phyloP scores from a whole-genome alignment of 2,329 filamentous ascomycete genomes.

The Neoscytalidium dimidiatum region DNA sequence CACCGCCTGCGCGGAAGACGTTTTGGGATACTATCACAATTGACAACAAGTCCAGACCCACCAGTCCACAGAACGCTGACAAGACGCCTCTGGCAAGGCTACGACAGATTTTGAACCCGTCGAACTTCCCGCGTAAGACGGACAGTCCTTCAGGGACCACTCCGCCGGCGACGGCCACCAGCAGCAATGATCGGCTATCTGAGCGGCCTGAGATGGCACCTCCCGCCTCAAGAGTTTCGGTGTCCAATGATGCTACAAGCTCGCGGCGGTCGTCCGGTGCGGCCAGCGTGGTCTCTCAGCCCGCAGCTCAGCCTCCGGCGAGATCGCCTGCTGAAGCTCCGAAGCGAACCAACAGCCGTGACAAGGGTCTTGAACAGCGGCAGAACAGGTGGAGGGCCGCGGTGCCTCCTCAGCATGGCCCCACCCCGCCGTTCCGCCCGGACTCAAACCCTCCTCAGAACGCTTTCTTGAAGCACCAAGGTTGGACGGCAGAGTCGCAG shows the following conservation, averaged over 20 bases:
- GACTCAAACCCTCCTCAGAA: conserved; percentile 17
- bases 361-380: conserved; percentile 17
- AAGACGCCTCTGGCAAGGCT: conserved; percentile 18
- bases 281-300: conserved; percentile 15
- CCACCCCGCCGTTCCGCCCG: conserved; percentile 14
- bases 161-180: not conserved
- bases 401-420: conserved; percentile 18
- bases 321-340: conserved; percentile 8
- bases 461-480: conserved; percentile 17
- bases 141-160: conserved; percentile 2
- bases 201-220: conserved; percentile 20
- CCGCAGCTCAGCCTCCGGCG: not conserved
- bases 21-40: conserved; percentile 18
- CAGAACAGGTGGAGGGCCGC: conserved; percentile 20
- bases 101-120: conserved; percentile 20
- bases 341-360: conserved; percentile 17
- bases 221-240: conserved; percentile 13
- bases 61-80: conserved; percentile 12
- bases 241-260: conserved; percentile 9
- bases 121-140: conserved; percentile 1
- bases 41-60: conserved; percentile 11
- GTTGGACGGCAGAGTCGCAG: conserved; percentile 17
- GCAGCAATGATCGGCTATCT: conserved; percentile 6
- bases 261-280: conserved; percentile 18
- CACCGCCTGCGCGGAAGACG: not conserved